Conservation (phyloP, 1,284 basidiomycete genomes). For the Vanrija humicola region DNA sequence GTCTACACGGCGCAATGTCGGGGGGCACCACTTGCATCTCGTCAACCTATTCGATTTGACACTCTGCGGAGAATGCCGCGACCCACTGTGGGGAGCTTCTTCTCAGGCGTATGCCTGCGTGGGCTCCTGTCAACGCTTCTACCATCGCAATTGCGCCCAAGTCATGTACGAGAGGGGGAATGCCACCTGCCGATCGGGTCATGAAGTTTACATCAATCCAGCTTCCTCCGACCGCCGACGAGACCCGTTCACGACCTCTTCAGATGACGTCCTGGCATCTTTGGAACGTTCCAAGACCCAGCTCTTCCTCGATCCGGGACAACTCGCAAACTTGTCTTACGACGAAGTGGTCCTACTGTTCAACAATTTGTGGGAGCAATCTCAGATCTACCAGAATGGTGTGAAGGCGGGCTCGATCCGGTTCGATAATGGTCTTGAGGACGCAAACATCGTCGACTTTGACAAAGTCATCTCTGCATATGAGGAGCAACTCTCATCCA, state of each 20-base stretch:
- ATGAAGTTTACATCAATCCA: constrained; percentile 29
- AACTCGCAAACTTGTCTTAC: constrained; percentile 54
- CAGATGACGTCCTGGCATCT: constrained; percentile 54
- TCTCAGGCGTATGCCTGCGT: constrained; percentile 63
- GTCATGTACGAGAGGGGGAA: constrained; percentile 33
- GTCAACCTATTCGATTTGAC: constrained; percentile 68
- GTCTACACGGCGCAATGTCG: constrained; percentile 18
- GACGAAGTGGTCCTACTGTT: constrained; percentile 66
- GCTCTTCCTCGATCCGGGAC: constrained; percentile 30
- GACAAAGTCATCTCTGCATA: constrained; percentile 57
- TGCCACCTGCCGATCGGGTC: constrained; percentile 51
- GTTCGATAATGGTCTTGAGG: constrained; percentile 34
- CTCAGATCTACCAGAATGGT: constrained; percentile 63
- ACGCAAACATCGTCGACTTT: constrained; percentile 57
- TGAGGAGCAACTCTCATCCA: constrained; percentile 51
- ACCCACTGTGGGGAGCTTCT: constrained; percentile 67
- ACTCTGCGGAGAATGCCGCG: constrained; percentile 62
- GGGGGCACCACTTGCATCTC: constrained; percentile 33
- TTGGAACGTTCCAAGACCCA: constrained; percentile 55
- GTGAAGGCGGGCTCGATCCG: constrained; percentile 59
- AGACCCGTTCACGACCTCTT: constrained; percentile 56
- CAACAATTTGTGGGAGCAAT: constrained; percentile 61
- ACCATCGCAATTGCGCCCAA: constrained; percentile 57
- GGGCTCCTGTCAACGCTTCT: constrained; percentile 58
- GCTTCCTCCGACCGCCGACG: constrained; percentile 31